Evolutionary conservation across 2,329 filamentous ascomycete species (phyloP).

Genomic region (Incumbomyces delicatus): DNA sequence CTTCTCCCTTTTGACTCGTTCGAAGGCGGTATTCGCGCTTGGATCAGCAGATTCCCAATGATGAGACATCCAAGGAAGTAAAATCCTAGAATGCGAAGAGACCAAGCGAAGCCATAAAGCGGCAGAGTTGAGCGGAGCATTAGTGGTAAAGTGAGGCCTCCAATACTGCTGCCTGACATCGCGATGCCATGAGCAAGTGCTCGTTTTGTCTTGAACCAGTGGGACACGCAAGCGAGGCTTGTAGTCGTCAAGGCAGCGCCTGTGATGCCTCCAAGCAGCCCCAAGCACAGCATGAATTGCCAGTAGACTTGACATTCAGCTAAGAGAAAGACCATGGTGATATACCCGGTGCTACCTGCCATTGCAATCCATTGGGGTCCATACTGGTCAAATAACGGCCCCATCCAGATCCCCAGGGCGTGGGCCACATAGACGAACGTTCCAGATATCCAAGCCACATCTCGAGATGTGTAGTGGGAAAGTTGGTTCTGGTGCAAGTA

Average conservation of each 20-base stretch:
- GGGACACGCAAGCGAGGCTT: constrained; percentile 29
- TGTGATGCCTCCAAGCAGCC: constrained; percentile 27
- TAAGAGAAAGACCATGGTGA: constrained; percentile 36
- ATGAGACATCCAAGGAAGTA: constrained; percentile 27
- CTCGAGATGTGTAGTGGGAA: constrained; percentile 30
- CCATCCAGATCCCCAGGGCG: constrained; percentile 39
- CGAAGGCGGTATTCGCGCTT: constrained; percentile 25
- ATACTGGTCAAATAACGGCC: constrained; percentile 40
- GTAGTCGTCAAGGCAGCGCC: constrained; percentile 30
- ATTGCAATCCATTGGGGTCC: constrained; percentile 35
- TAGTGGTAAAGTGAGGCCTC: constrained; percentile 30
- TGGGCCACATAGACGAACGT: constrained; percentile 37
- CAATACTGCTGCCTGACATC: constrained; percentile 30
- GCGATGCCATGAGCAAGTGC: constrained; percentile 31
- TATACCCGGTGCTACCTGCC: constrained; percentile 28
- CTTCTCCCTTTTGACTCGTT: constrained; percentile 20
- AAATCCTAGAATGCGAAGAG: constrained; percentile 29
- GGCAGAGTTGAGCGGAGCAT: constrained; percentile 25
- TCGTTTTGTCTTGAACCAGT: constrained; percentile 32
- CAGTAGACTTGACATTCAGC: constrained; percentile 39
- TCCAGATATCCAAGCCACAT: constrained; percentile 43
- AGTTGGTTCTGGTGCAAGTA: constrained; percentile 40
- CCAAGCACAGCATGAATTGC: constrained; percentile 38
- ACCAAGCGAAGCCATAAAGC: constrained; percentile 27
- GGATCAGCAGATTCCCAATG: constrained; percentile 26